Base-by-base conservation (phyloP, 805 yeast species). In the Lipomyces lipofer region DNA sequence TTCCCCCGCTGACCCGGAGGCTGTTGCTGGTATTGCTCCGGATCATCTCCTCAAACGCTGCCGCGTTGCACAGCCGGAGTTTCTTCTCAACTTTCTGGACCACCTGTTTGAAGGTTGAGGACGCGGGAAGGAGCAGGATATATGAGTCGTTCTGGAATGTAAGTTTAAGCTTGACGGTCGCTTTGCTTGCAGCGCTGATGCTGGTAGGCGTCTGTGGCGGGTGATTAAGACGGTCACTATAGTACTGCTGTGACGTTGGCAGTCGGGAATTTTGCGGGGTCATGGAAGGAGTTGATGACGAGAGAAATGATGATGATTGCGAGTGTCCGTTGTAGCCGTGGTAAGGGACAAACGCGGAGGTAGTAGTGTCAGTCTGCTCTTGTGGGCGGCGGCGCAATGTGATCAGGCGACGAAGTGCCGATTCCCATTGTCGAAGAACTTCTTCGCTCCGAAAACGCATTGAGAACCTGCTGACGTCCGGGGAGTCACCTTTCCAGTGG, bases 401-500 rank as follows among this genome's bases (percentile, higher is more conserved):
- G 19, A 69, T 62, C 57, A 70, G 55, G 27, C 60, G 58, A 47
- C 46, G 60, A 32, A 74, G 59, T 2, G 75, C 66, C 30, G 64
- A 30, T 44, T 71, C 88, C 98, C 98, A 94, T 68, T 85, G 92
- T 54, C 78, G 79, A 60, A 95, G 77, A 15, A 78, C 76, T 68
- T 94, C 98, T 65, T 91, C 97, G 48, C 85, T 85, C 57, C 85
- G 79, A 70, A 89, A 89, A 52, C 88, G 79, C 67, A 94, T 77
- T 15, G 89, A 81, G 63, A 94, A 90, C 17, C 88, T 82, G 12
- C 96, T 97, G 27, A 87, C 83, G 61, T 91, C 97, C 66, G 72
- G 76, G 7, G 56, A 17, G 15, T 53, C 60, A 27, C 51, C 45
- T n/a, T 46, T 32, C 61, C 64, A 60, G 38, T 25, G 27, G 9